Percentiles rank a stretch among this genome's conserved stretches.
Conservation (phyloP, 768 basidiomycete species). For the Kondoa subrosea region DNA sequence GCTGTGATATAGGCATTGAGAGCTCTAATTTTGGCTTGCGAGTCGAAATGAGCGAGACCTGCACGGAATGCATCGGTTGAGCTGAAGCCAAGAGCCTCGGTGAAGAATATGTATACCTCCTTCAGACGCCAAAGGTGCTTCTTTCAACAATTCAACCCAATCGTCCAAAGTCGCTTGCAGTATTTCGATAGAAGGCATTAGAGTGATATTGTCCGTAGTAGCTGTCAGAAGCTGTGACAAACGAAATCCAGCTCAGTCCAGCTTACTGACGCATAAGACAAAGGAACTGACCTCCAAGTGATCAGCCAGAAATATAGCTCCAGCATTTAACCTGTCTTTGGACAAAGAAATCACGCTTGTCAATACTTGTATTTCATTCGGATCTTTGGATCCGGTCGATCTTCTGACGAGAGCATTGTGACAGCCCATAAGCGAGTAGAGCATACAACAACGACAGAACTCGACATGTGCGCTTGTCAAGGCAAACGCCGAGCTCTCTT, state of each 20-base stretch:
- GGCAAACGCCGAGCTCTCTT: too few relatives aligned
- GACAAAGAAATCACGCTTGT: too few relatives aligned
- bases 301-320: neutral
- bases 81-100: neutral
- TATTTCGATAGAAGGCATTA: neutral
- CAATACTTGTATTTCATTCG: too few relatives aligned
- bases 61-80: neutral
- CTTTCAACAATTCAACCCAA: neutral
- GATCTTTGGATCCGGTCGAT: too few relatives aligned
- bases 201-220: neutral
- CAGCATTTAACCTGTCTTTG: neutral
- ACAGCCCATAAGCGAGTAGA: neutral
- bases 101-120: neutral
- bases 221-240: neutral
- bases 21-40: neutral
- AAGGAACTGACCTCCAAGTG: neutral
- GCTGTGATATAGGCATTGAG: neutral
- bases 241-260: neutral
- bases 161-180: neutral
- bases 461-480: too few relatives aligned
- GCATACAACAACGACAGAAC: too few relatives aligned
- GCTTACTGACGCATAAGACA: neutral
- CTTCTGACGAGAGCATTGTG: neutral
- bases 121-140: neutral
- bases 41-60: neutral